Conservation (phyloP, 768 basidiomycete species). For the Sporobolomyces pararoseus region DNA sequence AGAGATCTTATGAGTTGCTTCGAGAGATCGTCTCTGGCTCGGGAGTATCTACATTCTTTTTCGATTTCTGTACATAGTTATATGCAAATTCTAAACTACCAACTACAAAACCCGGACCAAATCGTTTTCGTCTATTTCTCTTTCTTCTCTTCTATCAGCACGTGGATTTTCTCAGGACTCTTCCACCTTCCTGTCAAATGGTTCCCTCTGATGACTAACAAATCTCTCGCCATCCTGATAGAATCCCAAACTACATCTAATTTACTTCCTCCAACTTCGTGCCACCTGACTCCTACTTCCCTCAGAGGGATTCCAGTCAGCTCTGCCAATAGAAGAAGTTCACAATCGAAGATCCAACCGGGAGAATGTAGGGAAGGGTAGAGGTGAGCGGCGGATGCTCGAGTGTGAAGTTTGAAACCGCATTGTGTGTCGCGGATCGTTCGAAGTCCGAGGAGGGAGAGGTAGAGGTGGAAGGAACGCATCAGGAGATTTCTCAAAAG, state of each 20-base stretch:
- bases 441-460: slow-evolving; percentile 67
- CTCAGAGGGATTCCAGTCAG: slow-evolving; percentile 65
- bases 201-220: slow-evolving; percentile 78
- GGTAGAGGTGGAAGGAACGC: slow-evolving; percentile 85
- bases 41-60: too few species aligned
- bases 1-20: too few species aligned
- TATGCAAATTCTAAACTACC: too few species aligned
- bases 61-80: too few species aligned
- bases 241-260: slow-evolving; percentile 78
- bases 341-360: slow-evolving; percentile 92
- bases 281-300: slow-evolving; percentile 88
- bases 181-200: slow-evolving; percentile 69
- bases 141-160: slow-evolving; percentile 5
- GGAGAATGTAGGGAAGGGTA: slow-evolving; percentile 81
- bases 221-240: slow-evolving; percentile 81
- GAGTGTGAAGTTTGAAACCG: slow-evolving; percentile 93
- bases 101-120: too few species aligned
- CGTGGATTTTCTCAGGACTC: slow-evolving; percentile 12
- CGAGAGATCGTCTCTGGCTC: too few species aligned
- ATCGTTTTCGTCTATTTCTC: not conserved
- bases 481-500: slow-evolving; percentile 83
- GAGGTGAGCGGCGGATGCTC: slow-evolving; percentile 69
- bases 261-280: slow-evolving; percentile 90
- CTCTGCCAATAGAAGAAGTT: slow-evolving; percentile 72
- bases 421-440: slow-evolving; percentile 91